phyloP scores from a whole-genome alignment of 495 filamentous ascomycete species.

The Durotheca rogersii region DNA sequence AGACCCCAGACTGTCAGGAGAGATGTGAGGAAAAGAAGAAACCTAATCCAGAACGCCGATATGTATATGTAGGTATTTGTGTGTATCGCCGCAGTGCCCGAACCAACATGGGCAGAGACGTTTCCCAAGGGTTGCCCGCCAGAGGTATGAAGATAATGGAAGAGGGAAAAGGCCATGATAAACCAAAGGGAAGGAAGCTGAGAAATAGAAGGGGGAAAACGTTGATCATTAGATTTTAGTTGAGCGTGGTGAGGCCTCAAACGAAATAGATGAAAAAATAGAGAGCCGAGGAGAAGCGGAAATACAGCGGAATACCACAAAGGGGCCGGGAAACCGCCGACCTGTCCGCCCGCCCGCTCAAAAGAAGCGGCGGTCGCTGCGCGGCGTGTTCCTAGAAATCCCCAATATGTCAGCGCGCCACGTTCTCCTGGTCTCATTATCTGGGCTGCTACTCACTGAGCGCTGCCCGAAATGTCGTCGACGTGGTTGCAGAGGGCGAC shows the following conservation, averaged over 20 bases:
- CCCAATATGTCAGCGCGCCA: no score
- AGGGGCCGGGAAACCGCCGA: not conserved
- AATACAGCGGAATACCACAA: conserved; percentile 12
- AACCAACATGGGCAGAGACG: no score
- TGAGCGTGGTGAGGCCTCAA: conserved; percentile 11
- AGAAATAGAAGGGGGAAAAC: no score
- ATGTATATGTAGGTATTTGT: conserved; percentile 28
- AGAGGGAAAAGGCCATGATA: no score
- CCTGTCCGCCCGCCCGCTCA: no score
- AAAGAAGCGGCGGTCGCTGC: conserved; percentile 42
- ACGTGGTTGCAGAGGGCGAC: conserved; percentile 93
- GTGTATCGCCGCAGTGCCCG: conserved; percentile 15
- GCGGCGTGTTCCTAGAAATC: conserved; percentile 40
- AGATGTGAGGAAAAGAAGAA: no score
- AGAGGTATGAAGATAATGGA: conserved; percentile 3
- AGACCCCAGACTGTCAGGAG: conserved; percentile 1
- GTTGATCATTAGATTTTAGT: conserved; percentile 36
- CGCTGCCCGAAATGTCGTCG: conserved; percentile 56
- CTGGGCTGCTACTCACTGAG: conserved; percentile 44
- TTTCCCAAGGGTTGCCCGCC: no score
- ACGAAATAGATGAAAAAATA: conserved; percentile 7
- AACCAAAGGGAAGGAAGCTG: no score
- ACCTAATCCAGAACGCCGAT: conserved; percentile 28
- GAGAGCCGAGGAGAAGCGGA: conserved; percentile 11
- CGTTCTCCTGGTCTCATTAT: no score